Base-by-base conservation (phyloP, 768 basidiomycete species). In the Termitomyces sp. region DNA sequence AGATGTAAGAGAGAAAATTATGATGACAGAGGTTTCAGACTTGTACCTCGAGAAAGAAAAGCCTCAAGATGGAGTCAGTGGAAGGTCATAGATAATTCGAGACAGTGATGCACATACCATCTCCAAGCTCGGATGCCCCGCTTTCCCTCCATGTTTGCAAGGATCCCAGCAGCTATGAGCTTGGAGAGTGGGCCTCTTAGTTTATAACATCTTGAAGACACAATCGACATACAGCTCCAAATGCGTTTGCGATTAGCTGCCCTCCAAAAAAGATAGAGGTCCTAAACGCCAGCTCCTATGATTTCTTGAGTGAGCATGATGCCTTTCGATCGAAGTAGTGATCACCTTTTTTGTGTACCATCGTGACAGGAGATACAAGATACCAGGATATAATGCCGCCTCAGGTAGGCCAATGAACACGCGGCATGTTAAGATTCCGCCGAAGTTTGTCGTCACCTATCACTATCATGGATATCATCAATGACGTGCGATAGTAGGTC, bases 111-210 rank as follows among this genome's bases (percentile, higher is more conserved):
- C 11, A 53, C 72, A 56, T 57, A 83, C 84, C 83, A 90, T 73
- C 84, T 63, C 88, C 88, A 90, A 10, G 85, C 86, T 27, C 82
- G 65, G 39, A 87, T 83, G 1, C 87, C 88, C 4, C 79, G 71
- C 48, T 74, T 76, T 1, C 85, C 87, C 56, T 91, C 79, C 87
- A 90, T 86, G 40, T 75, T 77, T 1, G 75, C 70, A 15, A 92
- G 74, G 51, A 90, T 86, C 11, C 85, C 88, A n/a, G 88, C 88
- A 15, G 87, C 89, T 62, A 89, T 80, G 7, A 89, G 65, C 82
- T 87, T 22, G 5, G 56, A 18, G 39, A 49, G 36, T 53, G 23
- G 25, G 11, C 9, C 23, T 29, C 47, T 23, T 3, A 29, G 16
- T 36, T 9, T 11, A 22, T 20, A 25, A 2, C 3, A 32, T 29